Conservation (phyloP, 345 rosid genomes). For the Eucalyptus pumila region DNA sequence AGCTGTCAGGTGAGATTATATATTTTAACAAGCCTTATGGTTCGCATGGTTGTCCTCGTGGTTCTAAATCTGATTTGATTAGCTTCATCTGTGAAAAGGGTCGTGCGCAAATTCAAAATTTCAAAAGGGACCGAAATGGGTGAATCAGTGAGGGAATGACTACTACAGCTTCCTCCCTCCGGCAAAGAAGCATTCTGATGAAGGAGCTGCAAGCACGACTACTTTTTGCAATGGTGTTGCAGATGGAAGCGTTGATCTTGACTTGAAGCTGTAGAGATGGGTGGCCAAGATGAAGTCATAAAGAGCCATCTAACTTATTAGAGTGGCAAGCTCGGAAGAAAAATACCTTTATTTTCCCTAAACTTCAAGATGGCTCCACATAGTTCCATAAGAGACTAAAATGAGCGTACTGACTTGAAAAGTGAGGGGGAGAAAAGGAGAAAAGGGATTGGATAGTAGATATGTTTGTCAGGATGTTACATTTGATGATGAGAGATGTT, state of each 20-base stretch:
- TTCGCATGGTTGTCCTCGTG: background rate
- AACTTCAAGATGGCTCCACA: background rate
- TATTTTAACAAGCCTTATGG: background rate
- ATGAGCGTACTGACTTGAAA: background rate
- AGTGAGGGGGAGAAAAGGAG: background rate
- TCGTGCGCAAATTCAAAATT: background rate
- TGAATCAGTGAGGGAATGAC: background rate
- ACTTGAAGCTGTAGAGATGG: background rate
- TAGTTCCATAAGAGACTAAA: background rate
- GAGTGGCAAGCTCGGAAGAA: background rate
- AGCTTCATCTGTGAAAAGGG: background rate
- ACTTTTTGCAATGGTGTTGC: background rate
- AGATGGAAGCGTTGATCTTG: background rate
- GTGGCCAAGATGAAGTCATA: background rate
- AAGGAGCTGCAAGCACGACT: background rate
- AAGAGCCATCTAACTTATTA: background rate
- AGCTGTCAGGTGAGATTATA: background rate
- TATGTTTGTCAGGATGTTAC: background rate
- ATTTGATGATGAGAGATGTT: background rate
- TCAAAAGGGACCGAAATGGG: background rate
- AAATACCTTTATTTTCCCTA: background rate
- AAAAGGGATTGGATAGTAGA: background rate
- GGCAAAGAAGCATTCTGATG: background rate
- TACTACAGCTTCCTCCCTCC: background rate
- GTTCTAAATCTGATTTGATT: background rate